A percentile compares a stretch with the other conserved stretches of the same genome.
Conservation (phyloP, 768 basidiomycete species). For the Macrolepiota dolichaula region DNA sequence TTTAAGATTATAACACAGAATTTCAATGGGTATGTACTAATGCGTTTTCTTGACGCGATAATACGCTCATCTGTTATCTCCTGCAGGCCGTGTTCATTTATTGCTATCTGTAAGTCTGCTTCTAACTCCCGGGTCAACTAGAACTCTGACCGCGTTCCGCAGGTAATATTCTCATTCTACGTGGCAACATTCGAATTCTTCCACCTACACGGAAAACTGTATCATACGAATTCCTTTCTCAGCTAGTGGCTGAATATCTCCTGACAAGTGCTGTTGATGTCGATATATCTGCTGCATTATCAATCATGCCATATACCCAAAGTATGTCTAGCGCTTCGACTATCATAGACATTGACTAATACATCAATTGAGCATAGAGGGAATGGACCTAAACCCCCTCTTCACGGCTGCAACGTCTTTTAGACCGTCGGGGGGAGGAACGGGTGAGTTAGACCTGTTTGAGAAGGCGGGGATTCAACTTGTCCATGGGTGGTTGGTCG, state of each 20-base stretch:
- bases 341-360: background rate
- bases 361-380: conserved; percentile 44
- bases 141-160: conserved; percentile 9
- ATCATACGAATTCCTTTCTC: conserved; percentile 82
- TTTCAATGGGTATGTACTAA: conserved; percentile 66
- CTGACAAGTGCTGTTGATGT: conserved; percentile 54
- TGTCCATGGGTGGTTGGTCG: conserved; percentile 89
- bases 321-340: conserved; percentile 42
- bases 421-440: conserved; percentile 51
- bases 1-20: conserved; percentile 79
- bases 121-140: background rate
- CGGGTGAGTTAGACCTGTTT: conserved; percentile 84
- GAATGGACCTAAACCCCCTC: conserved; percentile 85
- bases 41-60: background rate
- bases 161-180: conserved; percentile 88
- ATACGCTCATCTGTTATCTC: background rate
- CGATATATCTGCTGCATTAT: conserved; percentile 69
- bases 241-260: conserved; percentile 81
- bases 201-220: conserved; percentile 65
- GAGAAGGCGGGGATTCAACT: conserved; percentile 77
- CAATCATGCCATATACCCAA: conserved; percentile 73
- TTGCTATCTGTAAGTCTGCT: conserved; percentile 70
- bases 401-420: conserved; percentile 74
- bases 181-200: conserved; percentile 74
- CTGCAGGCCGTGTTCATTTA: conserved; percentile 82